phyloP scores from a whole-genome alignment of 768 basidiomycete genomes.

The Russula ochroleuca region DNA sequence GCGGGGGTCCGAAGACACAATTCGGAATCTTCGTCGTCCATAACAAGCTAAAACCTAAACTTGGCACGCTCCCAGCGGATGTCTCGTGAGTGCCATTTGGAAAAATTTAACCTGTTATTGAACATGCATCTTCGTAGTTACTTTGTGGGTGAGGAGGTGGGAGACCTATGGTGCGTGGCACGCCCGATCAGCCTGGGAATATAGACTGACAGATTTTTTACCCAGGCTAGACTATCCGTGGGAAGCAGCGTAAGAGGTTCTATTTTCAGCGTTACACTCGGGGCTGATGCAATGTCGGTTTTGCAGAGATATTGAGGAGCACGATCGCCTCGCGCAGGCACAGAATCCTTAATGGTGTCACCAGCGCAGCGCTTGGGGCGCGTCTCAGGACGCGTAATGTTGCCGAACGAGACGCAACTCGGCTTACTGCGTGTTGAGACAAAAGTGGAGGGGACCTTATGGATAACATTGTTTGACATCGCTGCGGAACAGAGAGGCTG shows the following conservation, averaged over 20 bases:
- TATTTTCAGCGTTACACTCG: slow-evolving; percentile 11
- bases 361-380: too few relatives aligned
- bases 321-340: slow-evolving; percentile 55
- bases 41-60: slow-evolving; percentile 87
- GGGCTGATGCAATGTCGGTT: slow-evolving; percentile 18
- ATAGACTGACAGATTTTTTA: slow-evolving; percentile 9
- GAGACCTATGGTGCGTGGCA: slow-evolving; percentile 61
- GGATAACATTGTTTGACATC: neutral
- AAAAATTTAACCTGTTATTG: slow-evolving; percentile 4
- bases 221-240: slow-evolving; percentile 80
- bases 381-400: neutral
- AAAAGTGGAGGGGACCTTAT: neutral
- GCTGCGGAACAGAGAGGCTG: neutral
- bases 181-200: slow-evolving; percentile 17
- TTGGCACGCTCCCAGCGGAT: slow-evolving; percentile 64
- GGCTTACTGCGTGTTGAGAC: neutral
- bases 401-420: neutral
- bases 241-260: slow-evolving; percentile 60
- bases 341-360: neutral
- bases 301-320: slow-evolving; percentile 68
- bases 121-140: slow-evolving; percentile 45
- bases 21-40: slow-evolving; percentile 94
- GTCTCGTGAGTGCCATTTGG: slow-evolving; percentile 47
- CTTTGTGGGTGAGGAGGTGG: slow-evolving; percentile 74
- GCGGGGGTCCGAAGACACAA: slow-evolving; percentile 63